These are phyloP conservation scores for Agaricus subrufescens DNA, from an alignment of 768 basidiomycete genomes.

Conservation along the genomic window DNA sequence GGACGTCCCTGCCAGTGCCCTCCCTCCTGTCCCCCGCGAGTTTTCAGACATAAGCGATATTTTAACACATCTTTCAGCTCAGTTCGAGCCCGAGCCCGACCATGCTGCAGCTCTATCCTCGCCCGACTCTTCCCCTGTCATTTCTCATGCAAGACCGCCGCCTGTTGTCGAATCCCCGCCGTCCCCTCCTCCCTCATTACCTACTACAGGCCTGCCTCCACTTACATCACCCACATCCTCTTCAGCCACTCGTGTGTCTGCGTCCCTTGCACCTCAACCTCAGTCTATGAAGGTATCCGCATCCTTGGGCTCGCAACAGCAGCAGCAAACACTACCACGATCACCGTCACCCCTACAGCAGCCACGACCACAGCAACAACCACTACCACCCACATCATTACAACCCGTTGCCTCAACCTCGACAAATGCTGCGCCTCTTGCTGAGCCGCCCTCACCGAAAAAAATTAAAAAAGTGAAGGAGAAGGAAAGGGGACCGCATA, in stretches of 20 bases:
- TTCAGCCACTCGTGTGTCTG: slow-evolving; percentile 22
- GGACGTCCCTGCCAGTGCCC: slow-evolving; percentile 24
- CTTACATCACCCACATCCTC: slow-evolving; percentile 24
- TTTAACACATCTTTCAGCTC: slow-evolving; percentile 64
- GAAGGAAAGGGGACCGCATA: slow-evolving; percentile 41
- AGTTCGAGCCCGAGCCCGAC: slow-evolving; percentile 56
- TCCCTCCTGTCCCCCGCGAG: slow-evolving; percentile 49
- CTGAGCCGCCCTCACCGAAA: slow-evolving; percentile 23
- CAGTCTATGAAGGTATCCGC: slow-evolving; percentile 10
- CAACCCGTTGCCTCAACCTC: slow-evolving; percentile 54
- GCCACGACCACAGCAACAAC: too few species aligned
- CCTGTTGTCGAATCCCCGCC: slow-evolving; percentile 20
- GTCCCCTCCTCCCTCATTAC: slow-evolving; percentile 15
- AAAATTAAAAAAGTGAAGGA: slow-evolving; percentile 34
- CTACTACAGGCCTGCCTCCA: slow-evolving; percentile 2
- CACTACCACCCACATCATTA: slow-evolving; percentile 13
- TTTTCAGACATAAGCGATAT: slow-evolving; percentile 77
- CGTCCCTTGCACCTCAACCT: slow-evolving; percentile 23
- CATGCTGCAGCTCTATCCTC: slow-evolving; percentile 38
- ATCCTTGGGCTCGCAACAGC: slow-evolving; percentile 28
- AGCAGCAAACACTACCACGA: slow-evolving; percentile 20
- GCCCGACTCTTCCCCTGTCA: slow-evolving; percentile 44
- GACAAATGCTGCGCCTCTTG: slow-evolving; percentile 17
- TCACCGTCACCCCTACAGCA: slow-evolving; percentile 21
- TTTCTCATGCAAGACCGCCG: slow-evolving; percentile 36